phyloP scores from a whole-genome alignment of 352 stramenopile species.

The Pythium plurisporium region DNA sequence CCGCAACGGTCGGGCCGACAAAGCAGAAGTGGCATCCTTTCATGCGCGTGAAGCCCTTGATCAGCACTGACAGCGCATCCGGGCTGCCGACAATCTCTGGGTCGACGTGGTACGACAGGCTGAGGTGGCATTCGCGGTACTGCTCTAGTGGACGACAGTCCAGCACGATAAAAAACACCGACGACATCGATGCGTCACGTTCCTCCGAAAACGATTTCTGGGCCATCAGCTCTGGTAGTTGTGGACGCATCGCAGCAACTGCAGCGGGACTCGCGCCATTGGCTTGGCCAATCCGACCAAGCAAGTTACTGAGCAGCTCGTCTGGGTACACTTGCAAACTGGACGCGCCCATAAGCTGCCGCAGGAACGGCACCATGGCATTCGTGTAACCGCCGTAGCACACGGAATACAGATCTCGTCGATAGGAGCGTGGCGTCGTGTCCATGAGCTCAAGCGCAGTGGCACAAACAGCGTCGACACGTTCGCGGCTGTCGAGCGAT shows the following conservation, averaged over 20 bases:
- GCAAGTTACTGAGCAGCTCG: slow-evolving; percentile 75
- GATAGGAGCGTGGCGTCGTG: slow-evolving; percentile 70
- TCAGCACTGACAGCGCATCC: slow-evolving; percentile 63
- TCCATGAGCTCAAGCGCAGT: slow-evolving; percentile 52
- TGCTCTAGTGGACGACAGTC: slow-evolving; percentile 75
- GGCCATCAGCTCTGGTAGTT: neutral
- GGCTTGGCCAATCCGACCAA: slow-evolving; percentile 40
- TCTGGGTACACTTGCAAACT: slow-evolving; percentile 80
- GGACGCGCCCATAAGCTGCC: slow-evolving; percentile 63
- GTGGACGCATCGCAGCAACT: slow-evolving; percentile 12
- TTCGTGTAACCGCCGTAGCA: slow-evolving; percentile 78
- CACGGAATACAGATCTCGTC: slow-evolving; percentile 74
- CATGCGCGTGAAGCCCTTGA: slow-evolving; percentile 81
- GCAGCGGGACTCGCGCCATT: slow-evolving; percentile 9
- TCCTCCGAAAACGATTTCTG: slow-evolving; percentile 36
- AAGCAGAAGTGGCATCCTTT: slow-evolving; percentile 90
- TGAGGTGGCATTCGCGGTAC: slow-evolving; percentile 78
- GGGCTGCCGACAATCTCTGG: slow-evolving; percentile 66
- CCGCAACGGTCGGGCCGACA: slow-evolving; percentile 45
- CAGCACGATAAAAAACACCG: slow-evolving; percentile 75
- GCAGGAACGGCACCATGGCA: slow-evolving; percentile 59
- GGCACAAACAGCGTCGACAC: slow-evolving; percentile 56
- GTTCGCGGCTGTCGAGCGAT: slow-evolving; percentile 48
- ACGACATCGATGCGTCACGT: slow-evolving; percentile 30
- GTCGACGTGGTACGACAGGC: slow-evolving; percentile 84